phyloP scores from a whole-genome alignment of 768 basidiomycete species.

The Arthromyces matolae region DNA sequence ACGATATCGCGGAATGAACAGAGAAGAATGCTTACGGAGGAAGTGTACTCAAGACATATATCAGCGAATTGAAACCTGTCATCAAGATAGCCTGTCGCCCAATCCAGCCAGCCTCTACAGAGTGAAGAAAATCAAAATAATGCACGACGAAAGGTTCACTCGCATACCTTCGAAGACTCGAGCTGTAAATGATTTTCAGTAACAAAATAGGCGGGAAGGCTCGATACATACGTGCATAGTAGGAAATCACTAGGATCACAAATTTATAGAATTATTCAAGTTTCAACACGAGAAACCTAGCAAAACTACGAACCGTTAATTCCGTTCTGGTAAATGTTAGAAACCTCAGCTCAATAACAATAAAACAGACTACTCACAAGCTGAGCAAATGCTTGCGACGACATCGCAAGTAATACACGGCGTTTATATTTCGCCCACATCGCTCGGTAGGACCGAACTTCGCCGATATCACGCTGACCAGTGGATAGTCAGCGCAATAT shows the following conservation, averaged over 20 bases:
- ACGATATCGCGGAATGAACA: not conserved
- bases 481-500: too few relatives aligned
- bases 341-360: not conserved
- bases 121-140: too few relatives aligned
- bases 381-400: constrained; percentile 93
- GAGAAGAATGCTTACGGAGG: constrained; percentile 52
- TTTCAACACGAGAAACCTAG: too few relatives aligned
- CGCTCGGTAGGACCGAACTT: constrained; percentile 66
- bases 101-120: constrained; percentile 86
- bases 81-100: constrained; percentile 83
- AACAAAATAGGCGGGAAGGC: not conserved
- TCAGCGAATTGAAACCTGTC: constrained; percentile 82
- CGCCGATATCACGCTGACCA: constrained; percentile 80
- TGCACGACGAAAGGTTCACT: not conserved
- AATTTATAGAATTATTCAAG: too few relatives aligned
- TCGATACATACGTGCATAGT: constrained; percentile 76
- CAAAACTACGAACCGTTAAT: constrained; percentile 78
- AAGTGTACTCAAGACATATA: constrained; percentile 65
- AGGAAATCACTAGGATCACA: constrained; percentile 83
- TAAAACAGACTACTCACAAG: constrained; percentile 50
- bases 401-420: constrained; percentile 90
- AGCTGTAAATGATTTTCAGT: constrained; percentile 40
- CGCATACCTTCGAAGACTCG: constrained; percentile 84
- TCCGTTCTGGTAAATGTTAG: constrained; percentile 60
- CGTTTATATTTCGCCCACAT: constrained; percentile 90